Percentiles rank a stretch among this genome's conserved stretches.
These are phyloP conservation scores for Cordyceps tenuipes DNA, from an alignment of 2,329 filamentous ascomycete genomes.

Conservation along the genomic window DNA sequence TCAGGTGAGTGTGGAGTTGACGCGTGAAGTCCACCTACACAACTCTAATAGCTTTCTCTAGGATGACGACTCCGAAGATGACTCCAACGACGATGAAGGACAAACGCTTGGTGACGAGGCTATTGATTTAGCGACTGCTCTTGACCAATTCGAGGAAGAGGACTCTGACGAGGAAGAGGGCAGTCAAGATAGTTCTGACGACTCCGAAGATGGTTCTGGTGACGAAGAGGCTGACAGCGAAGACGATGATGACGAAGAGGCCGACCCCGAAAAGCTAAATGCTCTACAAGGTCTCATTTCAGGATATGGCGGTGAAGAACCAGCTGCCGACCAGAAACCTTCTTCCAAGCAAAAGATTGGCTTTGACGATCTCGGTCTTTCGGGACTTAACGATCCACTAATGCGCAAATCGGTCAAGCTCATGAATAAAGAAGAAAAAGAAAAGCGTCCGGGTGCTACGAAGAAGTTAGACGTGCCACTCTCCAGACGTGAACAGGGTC, in stretches of 20 bases:
- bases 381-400: conserved; percentile 62
- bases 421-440: conserved; percentile 55
- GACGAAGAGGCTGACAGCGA: conserved; percentile 43
- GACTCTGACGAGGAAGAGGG: conserved; percentile 40
- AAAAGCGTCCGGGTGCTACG: conserved; percentile 34
- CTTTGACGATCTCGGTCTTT: conserved; percentile 64
- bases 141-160: conserved; percentile 47
- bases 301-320: conserved; percentile 55
- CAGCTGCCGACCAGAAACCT: conserved; percentile 33
- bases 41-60: conserved; percentile 13
- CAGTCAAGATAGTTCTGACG: conserved; percentile 33
- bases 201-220: conserved; percentile 25
- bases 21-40: not conserved
- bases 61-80: conserved; percentile 52
- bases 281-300: conserved; percentile 62
- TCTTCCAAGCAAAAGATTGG: conserved; percentile 59
- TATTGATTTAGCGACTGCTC: conserved; percentile 48
- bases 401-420: conserved; percentile 75
- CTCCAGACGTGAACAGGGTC: conserved; percentile 77
- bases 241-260: conserved; percentile 44
- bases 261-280: conserved; percentile 49
- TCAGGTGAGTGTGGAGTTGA: not conserved
- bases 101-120: conserved; percentile 52
- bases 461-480: conserved; percentile 76
- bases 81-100: conserved; percentile 44